These are phyloP conservation scores for Shiraia bambusicola DNA, from an alignment of 2,329 filamentous ascomycete species.

Conservation along the genomic window DNA sequence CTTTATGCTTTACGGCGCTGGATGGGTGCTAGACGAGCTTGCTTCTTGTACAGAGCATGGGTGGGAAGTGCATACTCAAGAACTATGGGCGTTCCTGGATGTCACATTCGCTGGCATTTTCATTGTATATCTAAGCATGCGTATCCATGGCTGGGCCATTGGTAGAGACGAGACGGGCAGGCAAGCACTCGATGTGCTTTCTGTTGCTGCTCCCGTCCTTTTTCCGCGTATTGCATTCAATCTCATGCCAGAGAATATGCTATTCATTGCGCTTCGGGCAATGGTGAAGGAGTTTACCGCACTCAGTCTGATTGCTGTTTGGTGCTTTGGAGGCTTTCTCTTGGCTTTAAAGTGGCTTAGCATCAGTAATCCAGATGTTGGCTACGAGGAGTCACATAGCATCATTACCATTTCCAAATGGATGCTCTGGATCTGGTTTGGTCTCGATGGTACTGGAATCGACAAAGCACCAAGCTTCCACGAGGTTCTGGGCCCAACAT, in stretches of 20 bases:
- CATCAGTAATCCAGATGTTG: constrained; percentile 37
- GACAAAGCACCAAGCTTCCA: constrained; percentile 68
- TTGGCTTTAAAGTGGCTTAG: constrained; percentile 78
- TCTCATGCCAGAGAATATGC: constrained; percentile 77
- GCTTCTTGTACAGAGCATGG: constrained; percentile 74
- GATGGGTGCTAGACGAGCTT: constrained; percentile 78
- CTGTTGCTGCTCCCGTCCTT: constrained; percentile 74
- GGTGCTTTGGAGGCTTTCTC: constrained; percentile 83
- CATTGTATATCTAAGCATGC: constrained; percentile 65
- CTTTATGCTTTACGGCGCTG: constrained; percentile 73
- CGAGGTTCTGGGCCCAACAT: constrained; percentile 71
- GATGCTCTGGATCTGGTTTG: constrained; percentile 95
- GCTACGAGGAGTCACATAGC: constrained; percentile 49
- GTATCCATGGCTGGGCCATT: constrained; percentile 63
- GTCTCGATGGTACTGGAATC: constrained; percentile 68
- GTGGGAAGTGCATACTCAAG: constrained; percentile 82
- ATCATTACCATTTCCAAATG: constrained; percentile 76
- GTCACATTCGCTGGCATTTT: constrained; percentile 76
- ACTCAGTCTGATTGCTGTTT: constrained; percentile 71
- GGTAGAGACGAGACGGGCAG: constrained; percentile 55
- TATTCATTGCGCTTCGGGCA: constrained; percentile 76
- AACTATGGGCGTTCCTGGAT: constrained; percentile 85
- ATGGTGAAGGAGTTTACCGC: constrained; percentile 88
- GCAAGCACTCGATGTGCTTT: constrained; percentile 76
- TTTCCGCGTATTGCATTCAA: constrained; percentile 81